Evolutionary conservation across 148 eudicot genomes (phyloP), one percentile per base, ranked within the genome.

Genomic region (Amaranthus palmeri): DNA sequence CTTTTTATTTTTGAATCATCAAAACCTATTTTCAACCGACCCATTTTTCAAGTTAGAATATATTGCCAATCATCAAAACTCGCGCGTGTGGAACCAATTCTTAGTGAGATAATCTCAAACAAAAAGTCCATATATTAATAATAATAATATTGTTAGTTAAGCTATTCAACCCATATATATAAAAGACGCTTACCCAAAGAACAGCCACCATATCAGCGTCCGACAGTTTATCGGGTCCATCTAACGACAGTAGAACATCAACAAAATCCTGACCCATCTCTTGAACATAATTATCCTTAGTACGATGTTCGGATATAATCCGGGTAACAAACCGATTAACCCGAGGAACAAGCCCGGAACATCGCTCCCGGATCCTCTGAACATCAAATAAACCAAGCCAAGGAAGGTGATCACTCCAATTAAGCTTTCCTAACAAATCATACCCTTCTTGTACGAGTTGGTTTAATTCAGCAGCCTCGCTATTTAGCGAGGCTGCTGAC

Each of bases 151-250:
- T n/a, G n/a, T 25, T 25, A 25, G 36, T 25, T 25, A 25, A 2
- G 36, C 36, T 25, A 25, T 25, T 25, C 36, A 25, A 25, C 1
- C 36, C n/a, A n/a, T 25, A 25, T 25, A 25, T 25, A 42, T 14
- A 7, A 70, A 1, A 55, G 25, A 14, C 17, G 59, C 84, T 79
- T 69, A 89, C 95, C 95, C 95, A 89, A 46, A 89, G 83, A 40
- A 89, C 91, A 54, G 95, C 87, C 63, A 84, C 76, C 85, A 89
- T 87, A 53, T 89, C 91, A 53, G 85, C 68, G 61, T 89, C 86
- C 0, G 86, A 77, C 48, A 89, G 71, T 53, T 81, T 81, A 44
- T 82, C 87, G 7, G 79, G 53, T 43, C 87, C 88, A 10, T 83
- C 55, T 13, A 87, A 83, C 18, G 90, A 85, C 69, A 89, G 69